Base-by-base conservation (phyloP, 768 basidiomycete genomes). In the Mycena venus region DNA sequence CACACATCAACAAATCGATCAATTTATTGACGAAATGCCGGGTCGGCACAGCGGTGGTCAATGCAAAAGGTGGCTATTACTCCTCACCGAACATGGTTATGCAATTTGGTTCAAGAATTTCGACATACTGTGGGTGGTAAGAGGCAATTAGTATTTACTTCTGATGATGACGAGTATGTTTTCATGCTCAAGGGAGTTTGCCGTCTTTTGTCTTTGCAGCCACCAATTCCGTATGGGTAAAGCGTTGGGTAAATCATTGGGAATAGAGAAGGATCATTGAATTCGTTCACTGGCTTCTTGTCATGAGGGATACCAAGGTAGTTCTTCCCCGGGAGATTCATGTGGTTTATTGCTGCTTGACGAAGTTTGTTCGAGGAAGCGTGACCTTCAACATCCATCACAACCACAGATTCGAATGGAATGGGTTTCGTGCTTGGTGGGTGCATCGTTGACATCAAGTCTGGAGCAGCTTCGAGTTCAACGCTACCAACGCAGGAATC, bases 161-260 rank as follows among this genome's bases (percentile, higher is more conserved):
- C n/a, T n/a, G n/a, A n/a, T n/a, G n/a, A n/a, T n/a, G n/a, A n/a
- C n/a, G n/a, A n/a, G n/a, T n/a, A n/a, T n/a, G n/a, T n/a, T n/a
- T n/a, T 12, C 47, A 49, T 49, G 17, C 21, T 23, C 38, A 68
- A 34, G 3, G 55, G 56, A 4, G 67, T 31, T 4, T 19, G 6
- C 4, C 68, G 56, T 0, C 23, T 10, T 1, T 0, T 1, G 38
- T 69, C 56, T 11, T 69, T 74, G 55, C 79, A 80, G 4, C 82
- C 82, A 0, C 83, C 82, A 3, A 79, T 56, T 0, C 83, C 82
- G 31, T 79, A 82, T 0, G 82, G 83, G 53, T 73, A 82, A 0
- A 83, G 49, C 0, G 80, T 77, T 0, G 82, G 83, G 42, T 79
- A 83, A 34, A 80, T 76, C 70, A 78, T 75, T 7, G 80, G 79